These are phyloP conservation scores for Wickerhamiella slavikovae DNA, from an alignment of 805 yeast species.

Conservation along the genomic window DNA sequence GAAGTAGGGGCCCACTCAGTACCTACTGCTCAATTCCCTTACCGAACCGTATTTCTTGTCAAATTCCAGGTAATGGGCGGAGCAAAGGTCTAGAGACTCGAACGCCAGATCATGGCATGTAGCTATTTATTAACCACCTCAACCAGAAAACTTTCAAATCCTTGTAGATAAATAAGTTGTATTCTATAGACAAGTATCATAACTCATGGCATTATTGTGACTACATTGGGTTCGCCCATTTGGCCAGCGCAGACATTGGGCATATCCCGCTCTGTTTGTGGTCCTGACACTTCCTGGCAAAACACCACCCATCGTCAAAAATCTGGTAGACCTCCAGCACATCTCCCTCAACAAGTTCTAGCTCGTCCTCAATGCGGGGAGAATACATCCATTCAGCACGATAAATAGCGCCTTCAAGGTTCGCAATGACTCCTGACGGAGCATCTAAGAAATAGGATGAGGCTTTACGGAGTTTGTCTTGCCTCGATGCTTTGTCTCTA, in stretches of 20 bases:
- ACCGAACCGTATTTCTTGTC: slow-evolving; percentile 54
- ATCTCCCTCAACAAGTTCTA: slow-evolving; percentile 46
- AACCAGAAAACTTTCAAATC: too few species aligned
- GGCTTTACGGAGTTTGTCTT: neutral
- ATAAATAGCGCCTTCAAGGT: slow-evolving; percentile 19
- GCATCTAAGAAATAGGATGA: neutral
- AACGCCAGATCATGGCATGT: too few species aligned
- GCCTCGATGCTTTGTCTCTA: neutral
- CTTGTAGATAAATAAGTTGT: too few species aligned
- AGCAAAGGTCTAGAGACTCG: neutral
- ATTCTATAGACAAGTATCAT: too few species aligned
- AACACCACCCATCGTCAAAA: slow-evolving; percentile 95
- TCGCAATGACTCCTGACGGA: slow-evolving; percentile 8
- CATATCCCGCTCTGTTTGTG: too few species aligned
- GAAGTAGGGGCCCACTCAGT: slow-evolving; percentile 68
- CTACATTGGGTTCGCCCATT: too few species aligned
- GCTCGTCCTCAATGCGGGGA: slow-evolving; percentile 72
- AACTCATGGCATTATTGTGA: too few species aligned
- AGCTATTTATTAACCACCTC: too few species aligned
- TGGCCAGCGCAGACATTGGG: too few species aligned
- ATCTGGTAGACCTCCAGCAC: slow-evolving; percentile 51
- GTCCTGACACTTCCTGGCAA: slow-evolving; percentile 27
- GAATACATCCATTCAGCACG: slow-evolving; percentile 49
- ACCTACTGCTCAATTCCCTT: slow-evolving; percentile 35
- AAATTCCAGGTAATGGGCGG: too few species aligned